Base-by-base conservation (phyloP, 257 asterid genomes). In the Rauvolfia tetraphylla region DNA sequence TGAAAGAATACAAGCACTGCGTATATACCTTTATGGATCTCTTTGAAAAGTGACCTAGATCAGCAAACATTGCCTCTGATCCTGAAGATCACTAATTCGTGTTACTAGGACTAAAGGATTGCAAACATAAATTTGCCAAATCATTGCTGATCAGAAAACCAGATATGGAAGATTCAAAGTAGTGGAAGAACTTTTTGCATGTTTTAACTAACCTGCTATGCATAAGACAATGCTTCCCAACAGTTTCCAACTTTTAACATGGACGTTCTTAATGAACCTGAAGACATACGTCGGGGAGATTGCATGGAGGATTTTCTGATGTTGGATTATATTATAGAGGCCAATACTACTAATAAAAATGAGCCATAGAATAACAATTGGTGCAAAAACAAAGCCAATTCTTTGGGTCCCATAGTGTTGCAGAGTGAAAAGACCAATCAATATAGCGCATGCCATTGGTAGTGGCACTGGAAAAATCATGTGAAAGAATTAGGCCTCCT, bases 31-130 rank as follows among this genome's bases (percentile, higher is more conserved):
- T 91, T 68, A 95, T 89, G 38, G 99, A 92, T 84, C 79, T 89
- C 92, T 86, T 91, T 54, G 98, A 91, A 76, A 95, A 95, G 87
- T 95, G 99, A 38, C 98, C 98, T 42, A 95, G 83, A 95, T 91
- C 91, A 14, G 96, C 92, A 79, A 88, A 95, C 93, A 95, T 90
- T 62, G 92, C 88, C 84, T 95, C 99, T 9, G 99, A 80, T 71
- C 99, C 99, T 95, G 91, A 49, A 74, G 46, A 72, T 31, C 13
- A 41, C 44, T 23, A 6, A 23, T 33, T 33, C 54, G 54, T 70
- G 75, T 65, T 73, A 54, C 27, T 20, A 51, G 10, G 44, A 49
- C 25, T 17, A 18, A 72, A 25, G 42, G 7, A 22, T 17, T 31
- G 65, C 38, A 36, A 74, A 66, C 33, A 7, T 25, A 42, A 18